phyloP scores from a whole-genome alignment of 441 rosid genomes.

The Rhodomyrtus psidioides region DNA sequence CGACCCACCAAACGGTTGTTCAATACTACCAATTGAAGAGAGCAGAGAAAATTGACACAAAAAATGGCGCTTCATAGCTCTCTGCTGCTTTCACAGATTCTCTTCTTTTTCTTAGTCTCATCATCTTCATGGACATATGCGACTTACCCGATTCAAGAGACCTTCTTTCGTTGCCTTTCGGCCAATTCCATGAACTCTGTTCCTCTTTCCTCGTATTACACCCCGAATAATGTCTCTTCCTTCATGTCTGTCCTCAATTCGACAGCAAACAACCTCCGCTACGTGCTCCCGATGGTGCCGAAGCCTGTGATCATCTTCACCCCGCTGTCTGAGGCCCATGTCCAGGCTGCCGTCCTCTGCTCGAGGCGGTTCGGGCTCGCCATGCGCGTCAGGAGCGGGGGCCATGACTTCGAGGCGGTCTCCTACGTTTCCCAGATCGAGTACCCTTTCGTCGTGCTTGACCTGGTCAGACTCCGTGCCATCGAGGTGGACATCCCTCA shows the following conservation, averaged over 20 bases:
- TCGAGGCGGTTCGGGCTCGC: not conserved
- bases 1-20: not conserved
- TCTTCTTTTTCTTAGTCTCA: constrained; percentile 2
- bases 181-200: constrained; percentile 22
- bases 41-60: not conserved
- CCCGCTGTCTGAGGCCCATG: constrained; percentile 15
- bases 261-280: constrained; percentile 55
- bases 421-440: not conserved
- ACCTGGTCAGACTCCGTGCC: not conserved
- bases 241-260: constrained; percentile 29
- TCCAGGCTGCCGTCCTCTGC: not conserved
- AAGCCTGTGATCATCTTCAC: constrained; percentile 60
- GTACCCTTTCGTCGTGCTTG: not conserved
- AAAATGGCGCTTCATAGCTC: constrained; percentile 12
- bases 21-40: not conserved
- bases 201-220: constrained; percentile 26
- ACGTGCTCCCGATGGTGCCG: constrained; percentile 30
- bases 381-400: not conserved
- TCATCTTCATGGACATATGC: constrained; percentile 1
- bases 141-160: constrained; percentile 9
- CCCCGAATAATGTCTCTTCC: constrained; percentile 30
- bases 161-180: constrained; percentile 34
- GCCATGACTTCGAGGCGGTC: not conserved
- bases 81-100: constrained; percentile 1
- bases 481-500: not conserved